Percentiles rank a stretch among this genome's conserved stretches.
phyloP scores from a whole-genome alignment of 306 rosid species.

The Delonix regia region DNA sequence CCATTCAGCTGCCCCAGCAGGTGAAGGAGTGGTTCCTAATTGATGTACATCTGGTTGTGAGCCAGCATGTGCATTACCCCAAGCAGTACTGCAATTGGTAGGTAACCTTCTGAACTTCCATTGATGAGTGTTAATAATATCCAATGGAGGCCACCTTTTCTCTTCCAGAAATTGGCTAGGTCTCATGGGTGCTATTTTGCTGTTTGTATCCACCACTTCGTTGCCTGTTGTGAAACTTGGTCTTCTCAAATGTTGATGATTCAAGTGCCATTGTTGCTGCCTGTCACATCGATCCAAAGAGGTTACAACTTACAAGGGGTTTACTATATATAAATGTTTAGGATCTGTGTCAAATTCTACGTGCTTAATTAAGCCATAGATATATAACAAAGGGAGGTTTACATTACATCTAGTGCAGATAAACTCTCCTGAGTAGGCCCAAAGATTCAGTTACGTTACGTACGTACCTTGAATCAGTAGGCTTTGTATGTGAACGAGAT shows the following conservation, averaged over 20 bases:
- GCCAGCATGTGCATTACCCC: neutral
- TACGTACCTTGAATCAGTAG: conserved; percentile 48
- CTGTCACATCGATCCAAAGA: conserved; percentile 25
- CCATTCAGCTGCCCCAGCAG: conserved; percentile 12
- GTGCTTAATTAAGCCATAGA: no score
- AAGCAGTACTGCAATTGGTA: conserved; percentile 19
- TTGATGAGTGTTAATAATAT: conserved; percentile 32
- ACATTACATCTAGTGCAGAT: no score
- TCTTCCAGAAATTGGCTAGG: conserved; percentile 56
- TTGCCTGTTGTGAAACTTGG: conserved; percentile 28
- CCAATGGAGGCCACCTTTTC: conserved; percentile 56
- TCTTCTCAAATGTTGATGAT: conserved; percentile 39
- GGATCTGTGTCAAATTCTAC: no score
- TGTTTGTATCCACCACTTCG: conserved; percentile 29
- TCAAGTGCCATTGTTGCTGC: conserved; percentile 44
- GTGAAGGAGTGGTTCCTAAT: conserved; percentile 23
- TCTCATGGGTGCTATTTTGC: conserved; percentile 47
- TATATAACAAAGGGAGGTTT: no score
- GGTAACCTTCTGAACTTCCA: conserved; percentile 42
- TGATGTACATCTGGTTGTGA: conserved; percentile 34
- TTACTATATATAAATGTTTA: no score
- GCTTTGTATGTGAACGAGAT: conserved; percentile 37
- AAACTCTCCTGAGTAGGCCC: no score
- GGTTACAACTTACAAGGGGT: no score
- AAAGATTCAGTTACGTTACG: no score